Conservation (phyloP, 169 alveolate genomes). For the Plasmodium berghei region DNA sequence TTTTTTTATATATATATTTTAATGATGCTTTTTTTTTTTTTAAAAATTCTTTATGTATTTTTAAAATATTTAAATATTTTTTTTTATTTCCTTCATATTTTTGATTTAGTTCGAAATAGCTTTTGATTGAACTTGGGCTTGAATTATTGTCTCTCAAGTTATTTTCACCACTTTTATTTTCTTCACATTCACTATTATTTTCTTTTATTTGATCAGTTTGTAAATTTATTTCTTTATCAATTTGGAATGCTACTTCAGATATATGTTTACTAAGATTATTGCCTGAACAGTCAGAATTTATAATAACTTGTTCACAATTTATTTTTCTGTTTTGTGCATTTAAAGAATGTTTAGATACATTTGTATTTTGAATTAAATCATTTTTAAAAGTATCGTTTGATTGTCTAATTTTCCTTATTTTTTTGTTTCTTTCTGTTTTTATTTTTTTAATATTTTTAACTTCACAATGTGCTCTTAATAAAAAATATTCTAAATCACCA, state of each 20-base stretch:
- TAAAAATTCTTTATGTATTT: constrained; percentile 41
- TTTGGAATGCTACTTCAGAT: neutral
- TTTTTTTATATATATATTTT: constrained; percentile 14
- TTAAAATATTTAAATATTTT: constrained; percentile 13
- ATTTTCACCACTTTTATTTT: neutral
- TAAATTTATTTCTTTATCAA: neutral
- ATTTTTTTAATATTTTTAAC: neutral
- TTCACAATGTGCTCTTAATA: constrained; percentile 18
- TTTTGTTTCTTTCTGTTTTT: neutral
- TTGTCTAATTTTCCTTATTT: too few relatives aligned
- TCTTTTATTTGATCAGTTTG: neutral
- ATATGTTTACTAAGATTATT: neutral
- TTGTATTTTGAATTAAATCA: neutral
- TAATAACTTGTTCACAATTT: neutral
- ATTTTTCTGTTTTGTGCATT: neutral
- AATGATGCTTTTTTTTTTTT: constrained; percentile 39
- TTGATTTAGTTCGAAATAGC: too few relatives aligned
- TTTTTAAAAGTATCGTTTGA: neutral
- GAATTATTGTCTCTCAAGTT: neutral
- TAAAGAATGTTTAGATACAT: neutral
- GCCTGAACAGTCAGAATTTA: neutral
- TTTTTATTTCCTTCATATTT: neutral
- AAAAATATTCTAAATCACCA: constrained; percentile 55
- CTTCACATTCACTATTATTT: neutral
- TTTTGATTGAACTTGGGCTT: too few relatives aligned